Base-by-base conservation (phyloP, 345 rosid species). In the Salix koriyanagi region DNA sequence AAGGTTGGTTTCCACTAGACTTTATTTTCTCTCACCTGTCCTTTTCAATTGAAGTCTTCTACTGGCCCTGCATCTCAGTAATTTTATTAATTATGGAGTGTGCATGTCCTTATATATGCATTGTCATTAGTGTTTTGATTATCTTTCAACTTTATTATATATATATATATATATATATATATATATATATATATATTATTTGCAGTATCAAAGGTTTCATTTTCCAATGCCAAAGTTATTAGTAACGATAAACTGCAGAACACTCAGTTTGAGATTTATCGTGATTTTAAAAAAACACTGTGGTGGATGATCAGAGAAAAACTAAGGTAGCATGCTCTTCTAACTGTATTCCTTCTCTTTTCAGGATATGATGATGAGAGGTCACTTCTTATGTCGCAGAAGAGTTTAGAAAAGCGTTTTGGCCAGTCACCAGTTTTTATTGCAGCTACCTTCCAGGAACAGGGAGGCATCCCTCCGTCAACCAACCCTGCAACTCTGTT, bases 341-440 rank as follows among this genome's bases (percentile, higher is more conserved):
- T 76, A 58, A 77, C 39, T 16, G 67, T 18, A 37, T 48, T 73
- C 61, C 68, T 68, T 75, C 1, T 79, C 21, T 76, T 87, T 79
- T 86, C 88, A 96, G 99, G 98, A 79, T 96, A 96, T 86, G 99
- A 96, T 77, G 98, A 96, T 67, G 98, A 96, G 87, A 91, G 97
- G 84, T 89, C 97, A 50, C 97, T 93, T 76, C 90, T 91, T n/a
- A 94, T 96, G 99, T 90, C 98, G 73, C 99, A 96, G 82, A 96
- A 86, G 91, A 90, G 97, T 75, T 79, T 96, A 67, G 99, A 96
- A 86, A 96, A 96, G 92, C 94, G 99, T 76, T 96, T 96, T 71
- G 99, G 99, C 81, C 99, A 96, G 79, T 96, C 99, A 1, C 97
- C 99, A 0, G 99, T 96, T 69, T 94, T 96, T 73, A 96, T 96